Evolutionary conservation across 1,284 basidiomycete species (phyloP).

Genomic region (Puccinia novopanici): DNA sequence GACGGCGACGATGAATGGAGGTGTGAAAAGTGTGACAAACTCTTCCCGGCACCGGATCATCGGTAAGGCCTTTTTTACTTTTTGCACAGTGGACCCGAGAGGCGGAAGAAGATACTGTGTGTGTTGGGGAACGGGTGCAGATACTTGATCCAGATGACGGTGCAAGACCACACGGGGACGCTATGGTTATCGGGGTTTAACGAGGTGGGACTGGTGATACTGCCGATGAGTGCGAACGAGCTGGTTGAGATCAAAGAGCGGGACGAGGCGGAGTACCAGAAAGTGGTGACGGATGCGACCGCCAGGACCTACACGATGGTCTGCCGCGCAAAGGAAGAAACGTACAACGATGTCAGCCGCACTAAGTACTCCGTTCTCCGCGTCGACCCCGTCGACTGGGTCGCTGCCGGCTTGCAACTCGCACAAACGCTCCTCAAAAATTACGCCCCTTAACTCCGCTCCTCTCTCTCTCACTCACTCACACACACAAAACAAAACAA

Average conservation of each 20-base stretch:
- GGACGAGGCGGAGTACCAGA: constrained; percentile 31
- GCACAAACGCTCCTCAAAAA: constrained; percentile 16
- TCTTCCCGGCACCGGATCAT: constrained; percentile 73
- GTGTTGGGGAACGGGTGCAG: constrained; percentile 61
- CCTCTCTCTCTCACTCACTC: background rate
- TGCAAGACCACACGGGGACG: constrained; percentile 83
- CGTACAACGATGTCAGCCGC: constrained; percentile 33
- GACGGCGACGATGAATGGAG: constrained; percentile 70
- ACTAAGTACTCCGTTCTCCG: constrained; percentile 41
- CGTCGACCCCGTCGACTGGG: constrained; percentile 36
- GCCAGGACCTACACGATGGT: constrained; percentile 36
- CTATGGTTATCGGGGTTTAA: constrained; percentile 96
- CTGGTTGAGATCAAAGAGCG: constrained; percentile 60
- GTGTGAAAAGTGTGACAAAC: constrained; percentile 90
- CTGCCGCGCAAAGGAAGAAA: constrained; percentile 41
- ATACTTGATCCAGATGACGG: constrained; percentile 85
- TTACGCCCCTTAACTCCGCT: constrained; percentile 7
- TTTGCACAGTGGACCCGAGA: background rate
- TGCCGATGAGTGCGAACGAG: constrained; percentile 76
- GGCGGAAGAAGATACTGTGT: background rate
- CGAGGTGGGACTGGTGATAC: constrained; percentile 76
- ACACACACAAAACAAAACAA: background rate
- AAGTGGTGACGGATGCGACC: constrained; percentile 26
- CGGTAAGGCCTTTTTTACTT: constrained; percentile 65
- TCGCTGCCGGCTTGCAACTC: constrained; percentile 22